Base-by-base conservation (phyloP, 2,329 filamentous ascomycete genomes). In the Aspergillus quadricinctus region DNA sequence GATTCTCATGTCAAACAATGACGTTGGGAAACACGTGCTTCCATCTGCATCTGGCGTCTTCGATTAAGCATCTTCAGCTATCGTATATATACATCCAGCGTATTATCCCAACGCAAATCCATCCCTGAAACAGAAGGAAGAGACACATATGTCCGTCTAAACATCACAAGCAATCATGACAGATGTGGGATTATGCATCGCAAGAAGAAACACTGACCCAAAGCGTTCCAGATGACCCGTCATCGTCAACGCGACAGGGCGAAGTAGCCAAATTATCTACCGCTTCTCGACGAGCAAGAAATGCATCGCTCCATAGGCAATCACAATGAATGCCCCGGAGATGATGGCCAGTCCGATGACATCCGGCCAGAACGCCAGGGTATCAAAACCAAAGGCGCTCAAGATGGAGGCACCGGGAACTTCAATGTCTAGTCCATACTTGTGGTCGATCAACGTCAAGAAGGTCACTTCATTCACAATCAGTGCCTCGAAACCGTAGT, bases 401-500 rank as follows among this genome's bases (percentile, higher is more conserved):
- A 99, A 77, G 63, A 99, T 99, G 0, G 92, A 90, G 0, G 93
- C 92, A 35, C 94, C 94, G 0, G 94, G 94, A 0, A 99, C 92
- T 52, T 94, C 93, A 61, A 99, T 99, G 68, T 97, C 92, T 4
- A 99, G 83, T 5, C 94, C 94, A 62, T 96, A 97, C 75, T 97
- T 95, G 74, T 94, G 88, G 72, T 99, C 94, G 45, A 95, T 85
- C 27, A 99, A 83, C 0, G 89, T 93, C 46, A 99, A 80, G 66
- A 91, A 90, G 27, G 91, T 87, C 49, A 97, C 95, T 77, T 99
- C 94, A 69, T 97, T 99, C 65, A 99, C 94, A 61, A 97, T 96
- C 14, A 99, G 83, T 1, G 90, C 89, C 79, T 99, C 94, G 66
- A 97, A 97, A 4, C 88, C 93, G 70, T 96, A 99, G 72, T 99